Conservation (phyloP, 1,139 yeast species). For the Kodamaea sp. region DNA sequence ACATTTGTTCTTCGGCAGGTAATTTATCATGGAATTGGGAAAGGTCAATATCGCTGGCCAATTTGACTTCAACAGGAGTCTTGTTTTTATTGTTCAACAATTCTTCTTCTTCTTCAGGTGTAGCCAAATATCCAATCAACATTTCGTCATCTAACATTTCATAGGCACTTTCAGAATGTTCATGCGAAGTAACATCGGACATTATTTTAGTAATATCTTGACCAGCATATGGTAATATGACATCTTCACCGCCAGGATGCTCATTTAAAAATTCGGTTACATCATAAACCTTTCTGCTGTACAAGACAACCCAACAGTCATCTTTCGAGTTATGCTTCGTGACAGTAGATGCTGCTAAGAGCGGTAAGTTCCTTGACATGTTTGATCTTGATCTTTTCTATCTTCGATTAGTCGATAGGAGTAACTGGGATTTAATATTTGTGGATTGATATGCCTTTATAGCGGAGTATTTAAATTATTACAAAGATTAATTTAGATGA, state of each 20-base stretch:
- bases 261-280: slow-evolving; percentile 75
- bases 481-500: no score
- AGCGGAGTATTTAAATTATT: no score
- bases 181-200: slow-evolving; percentile 66
- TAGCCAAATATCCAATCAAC: slow-evolving; percentile 47
- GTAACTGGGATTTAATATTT: no score
- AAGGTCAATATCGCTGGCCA: slow-evolving; percentile 25
- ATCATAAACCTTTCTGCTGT: slow-evolving; percentile 73
- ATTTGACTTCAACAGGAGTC: slow-evolving; percentile 42
- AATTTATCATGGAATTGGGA: slow-evolving; percentile 55
- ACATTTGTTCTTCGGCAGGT: slow-evolving; percentile 68
- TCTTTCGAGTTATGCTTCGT: slow-evolving; percentile 45
- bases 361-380: slow-evolving; percentile 26
- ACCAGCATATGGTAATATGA: slow-evolving; percentile 75
- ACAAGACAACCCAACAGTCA: slow-evolving; percentile 77
- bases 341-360: slow-evolving; percentile 38
- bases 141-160: slow-evolving; percentile 79
- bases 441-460: no score
- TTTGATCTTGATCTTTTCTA: no score
- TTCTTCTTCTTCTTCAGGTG: slow-evolving; percentile 42
- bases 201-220: slow-evolving; percentile 76
- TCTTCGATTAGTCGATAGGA: no score
- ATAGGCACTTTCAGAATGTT: slow-evolving; percentile 82
- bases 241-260: slow-evolving; percentile 85
- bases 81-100: slow-evolving; percentile 39